These are phyloP conservation scores for Pyracantha coccinea DNA, from an alignment of 331 rosid genomes.

Conservation along the genomic window DNA sequence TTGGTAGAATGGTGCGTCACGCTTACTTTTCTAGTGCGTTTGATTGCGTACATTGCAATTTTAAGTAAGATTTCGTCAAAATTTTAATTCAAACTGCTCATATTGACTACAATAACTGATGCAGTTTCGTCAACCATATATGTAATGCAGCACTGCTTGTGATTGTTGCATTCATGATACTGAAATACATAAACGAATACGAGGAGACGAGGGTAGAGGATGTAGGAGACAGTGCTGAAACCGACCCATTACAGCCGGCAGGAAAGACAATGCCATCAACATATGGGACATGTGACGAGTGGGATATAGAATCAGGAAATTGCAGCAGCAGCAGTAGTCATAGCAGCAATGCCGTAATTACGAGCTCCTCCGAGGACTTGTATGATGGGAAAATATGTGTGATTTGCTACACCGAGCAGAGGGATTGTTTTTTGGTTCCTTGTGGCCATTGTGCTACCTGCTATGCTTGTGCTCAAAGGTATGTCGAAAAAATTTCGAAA, in stretches of 20 bases:
- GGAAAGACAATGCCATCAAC: conserved; percentile 4
- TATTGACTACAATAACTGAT: neutral
- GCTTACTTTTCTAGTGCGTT: conserved; percentile 4
- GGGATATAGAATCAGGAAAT: conserved; percentile 16
- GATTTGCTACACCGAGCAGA: conserved; percentile 28
- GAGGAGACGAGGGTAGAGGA: neutral
- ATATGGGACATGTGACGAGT: conserved; percentile 15
- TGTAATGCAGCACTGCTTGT: conserved; percentile 21
- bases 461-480: conserved; percentile 31
- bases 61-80: conserved; percentile 8
- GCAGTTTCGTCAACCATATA: neutral
- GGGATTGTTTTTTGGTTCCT: conserved; percentile 38
- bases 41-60: conserved; percentile 5
- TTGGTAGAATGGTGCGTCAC: conserved; percentile 5
- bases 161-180: neutral
- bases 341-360: neutral
- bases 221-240: conserved; percentile 5
- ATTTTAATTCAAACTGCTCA: neutral
- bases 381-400: conserved; percentile 33
- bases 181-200: conserved; percentile 8
- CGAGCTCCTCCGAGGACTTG: conserved; percentile 15
- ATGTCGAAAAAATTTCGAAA: neutral
- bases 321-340: neutral
- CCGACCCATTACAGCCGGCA: conserved; percentile 7
- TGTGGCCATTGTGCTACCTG: conserved; percentile 42